Conservation (phyloP, 208 protist genomes). For the Leptomonas seymouri region DNA sequence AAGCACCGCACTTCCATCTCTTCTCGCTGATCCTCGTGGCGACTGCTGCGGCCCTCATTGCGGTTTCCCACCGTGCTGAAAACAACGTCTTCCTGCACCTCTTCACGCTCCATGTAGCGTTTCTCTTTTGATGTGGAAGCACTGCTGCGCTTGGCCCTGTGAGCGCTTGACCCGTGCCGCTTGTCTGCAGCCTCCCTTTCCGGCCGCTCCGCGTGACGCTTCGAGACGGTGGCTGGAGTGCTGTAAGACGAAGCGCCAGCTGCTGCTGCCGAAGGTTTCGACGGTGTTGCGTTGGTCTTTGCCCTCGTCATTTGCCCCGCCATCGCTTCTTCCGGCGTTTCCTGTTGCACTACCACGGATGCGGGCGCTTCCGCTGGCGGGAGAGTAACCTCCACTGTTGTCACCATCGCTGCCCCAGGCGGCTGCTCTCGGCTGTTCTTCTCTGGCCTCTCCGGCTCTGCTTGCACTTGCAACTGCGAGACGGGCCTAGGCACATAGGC, state of each 20-base stretch:
- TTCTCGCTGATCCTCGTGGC: neutral
- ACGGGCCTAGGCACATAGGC: too few relatives aligned
- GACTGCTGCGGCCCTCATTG: neutral
- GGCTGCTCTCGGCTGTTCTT: neutral
- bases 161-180: neutral
- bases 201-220: constrained; percentile 9
- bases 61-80: constrained; percentile 6
- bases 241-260: neutral
- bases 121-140: neutral
- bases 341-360: neutral
- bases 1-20: constrained; percentile 9
- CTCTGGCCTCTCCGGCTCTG: neutral
- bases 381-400: constrained; percentile 14
- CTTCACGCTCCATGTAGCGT: constrained; percentile 16
- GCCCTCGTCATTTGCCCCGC: neutral
- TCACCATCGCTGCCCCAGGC: constrained; percentile 16
- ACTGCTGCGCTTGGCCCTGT: neutral
- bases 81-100: constrained; percentile 5
- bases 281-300: neutral
- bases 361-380: constrained; percentile 10
- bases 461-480: too few relatives aligned
- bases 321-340: neutral
- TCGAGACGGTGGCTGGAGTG: constrained; percentile 24
- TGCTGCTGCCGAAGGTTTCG: constrained; percentile 1
- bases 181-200: constrained; percentile 10